Conservation (phyloP, 805 yeast species). For the Barnettozyma salicaria region DNA sequence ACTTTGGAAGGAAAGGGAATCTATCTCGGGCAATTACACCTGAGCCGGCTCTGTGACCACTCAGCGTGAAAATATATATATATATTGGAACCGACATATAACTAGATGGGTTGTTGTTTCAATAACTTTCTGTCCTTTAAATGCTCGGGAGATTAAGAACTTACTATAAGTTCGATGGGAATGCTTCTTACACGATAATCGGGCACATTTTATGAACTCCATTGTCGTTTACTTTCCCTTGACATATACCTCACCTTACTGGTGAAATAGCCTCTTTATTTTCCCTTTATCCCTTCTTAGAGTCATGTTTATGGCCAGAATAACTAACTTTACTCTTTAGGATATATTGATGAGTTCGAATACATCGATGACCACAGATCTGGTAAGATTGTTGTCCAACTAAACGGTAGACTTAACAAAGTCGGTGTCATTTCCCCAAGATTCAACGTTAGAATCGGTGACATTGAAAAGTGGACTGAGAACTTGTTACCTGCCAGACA, state of each 20-base stretch:
- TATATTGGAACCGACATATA: slow-evolving; percentile 71
- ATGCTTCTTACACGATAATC: slow-evolving; percentile 33
- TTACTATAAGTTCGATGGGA: slow-evolving; percentile 13
- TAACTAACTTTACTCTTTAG: slow-evolving; percentile 11
- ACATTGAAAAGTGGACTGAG: slow-evolving; percentile 97
- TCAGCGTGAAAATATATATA: background rate
- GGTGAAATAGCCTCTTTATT: slow-evolving; percentile 1
- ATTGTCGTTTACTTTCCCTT: slow-evolving; percentile 32
- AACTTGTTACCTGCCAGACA: slow-evolving; percentile 98
- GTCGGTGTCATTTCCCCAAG: slow-evolving; percentile 99
- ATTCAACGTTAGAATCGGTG: slow-evolving; percentile 92
- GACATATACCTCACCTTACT: slow-evolving; percentile 18
- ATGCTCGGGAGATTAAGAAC: slow-evolving; percentile 73
- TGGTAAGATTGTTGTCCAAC: slow-evolving; percentile 92
- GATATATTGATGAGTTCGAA: slow-evolving; percentile 95
- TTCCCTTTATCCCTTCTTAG: no score
- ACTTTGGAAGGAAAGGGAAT: no score
- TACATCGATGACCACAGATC: slow-evolving; percentile 98
- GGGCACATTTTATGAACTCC: slow-evolving; percentile 8
- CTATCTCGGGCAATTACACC: no score
- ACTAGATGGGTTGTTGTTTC: slow-evolving; percentile 92
- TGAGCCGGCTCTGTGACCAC: background rate
- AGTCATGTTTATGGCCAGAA: background rate
- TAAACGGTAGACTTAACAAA: slow-evolving; percentile 97
- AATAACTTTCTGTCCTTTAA: slow-evolving; percentile 97